Conservation (phyloP, 148 eudicot genomes). For the Fagopyrum homotropicum region DNA sequence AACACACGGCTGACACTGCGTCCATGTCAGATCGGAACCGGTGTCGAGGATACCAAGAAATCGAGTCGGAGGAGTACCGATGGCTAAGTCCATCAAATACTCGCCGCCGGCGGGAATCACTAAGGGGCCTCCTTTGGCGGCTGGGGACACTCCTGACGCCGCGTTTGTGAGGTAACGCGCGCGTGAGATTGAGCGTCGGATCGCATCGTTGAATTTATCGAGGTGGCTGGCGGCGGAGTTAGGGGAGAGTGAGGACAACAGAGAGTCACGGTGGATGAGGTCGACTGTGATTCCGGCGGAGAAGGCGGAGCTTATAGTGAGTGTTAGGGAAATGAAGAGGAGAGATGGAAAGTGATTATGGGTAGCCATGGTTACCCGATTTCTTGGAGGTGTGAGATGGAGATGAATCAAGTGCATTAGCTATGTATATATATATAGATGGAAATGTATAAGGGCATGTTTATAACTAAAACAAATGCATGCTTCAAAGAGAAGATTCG, state of each 20-base stretch:
- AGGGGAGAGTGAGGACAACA: conserved; percentile 4
- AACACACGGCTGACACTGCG: conserved; percentile 33
- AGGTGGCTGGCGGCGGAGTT: conserved; percentile 7
- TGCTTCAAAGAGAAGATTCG: too few species aligned
- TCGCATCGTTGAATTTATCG: conserved; percentile 12
- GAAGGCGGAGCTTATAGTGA: background rate
- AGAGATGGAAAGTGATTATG: background rate
- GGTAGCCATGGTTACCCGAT: background rate
- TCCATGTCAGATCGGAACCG: conserved; percentile 39
- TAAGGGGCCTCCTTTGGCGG: background rate
- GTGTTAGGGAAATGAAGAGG: background rate
- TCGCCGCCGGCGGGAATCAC: conserved; percentile 21
- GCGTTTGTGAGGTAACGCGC: background rate
- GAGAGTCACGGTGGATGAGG: conserved; percentile 27
- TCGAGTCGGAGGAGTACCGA: conserved; percentile 28
- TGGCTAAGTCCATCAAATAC: conserved; percentile 23
- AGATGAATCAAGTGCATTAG: background rate
- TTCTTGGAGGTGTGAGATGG: background rate
- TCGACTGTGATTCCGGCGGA: conserved; percentile 22
- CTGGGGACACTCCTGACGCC: too few species aligned
- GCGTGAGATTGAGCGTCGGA: conserved; percentile 18
- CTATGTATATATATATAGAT: background rate
- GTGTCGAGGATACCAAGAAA: conserved; percentile 32
- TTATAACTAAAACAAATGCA: background rate
- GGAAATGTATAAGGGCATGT: background rate